Conservation (phyloP, 306 rosid species). For the Trifolium dubium region DNA sequence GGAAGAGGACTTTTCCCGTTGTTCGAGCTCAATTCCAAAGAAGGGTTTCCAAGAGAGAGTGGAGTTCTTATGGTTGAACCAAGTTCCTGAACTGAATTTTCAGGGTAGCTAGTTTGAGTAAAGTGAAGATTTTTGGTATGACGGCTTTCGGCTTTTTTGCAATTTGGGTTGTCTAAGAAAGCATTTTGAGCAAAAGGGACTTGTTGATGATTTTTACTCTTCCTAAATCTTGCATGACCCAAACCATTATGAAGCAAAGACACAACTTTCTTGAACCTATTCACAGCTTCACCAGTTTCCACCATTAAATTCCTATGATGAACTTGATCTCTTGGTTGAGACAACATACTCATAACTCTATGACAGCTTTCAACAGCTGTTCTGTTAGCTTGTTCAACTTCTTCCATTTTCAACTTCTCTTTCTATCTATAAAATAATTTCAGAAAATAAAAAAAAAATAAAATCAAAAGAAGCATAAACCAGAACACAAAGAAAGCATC, state of each 20-base stretch:
- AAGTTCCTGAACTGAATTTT: constrained; percentile 63
- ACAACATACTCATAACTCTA: constrained; percentile 67
- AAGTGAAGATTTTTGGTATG: constrained; percentile 53
- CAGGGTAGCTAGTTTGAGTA: constrained; percentile 54
- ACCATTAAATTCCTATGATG: constrained; percentile 61
- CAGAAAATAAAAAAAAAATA: not conserved
- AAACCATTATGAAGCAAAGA: constrained; percentile 72
- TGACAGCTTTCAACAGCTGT: constrained; percentile 84
- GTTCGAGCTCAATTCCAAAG: constrained; percentile 70
- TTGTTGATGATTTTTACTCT: constrained; percentile 55
- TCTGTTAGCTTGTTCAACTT: constrained; percentile 83
- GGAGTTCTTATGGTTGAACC: constrained; percentile 53
- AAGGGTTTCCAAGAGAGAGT: constrained; percentile 61
- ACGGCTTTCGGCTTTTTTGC: constrained; percentile 39
- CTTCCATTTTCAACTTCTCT: constrained; percentile 60
- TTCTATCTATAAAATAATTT: constrained; percentile 24
- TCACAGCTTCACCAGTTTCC: constrained; percentile 88
- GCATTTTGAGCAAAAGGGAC: constrained; percentile 62
- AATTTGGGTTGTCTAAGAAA: constrained; percentile 74
- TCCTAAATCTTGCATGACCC: constrained; percentile 91
- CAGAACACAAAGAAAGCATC: constrained; percentile 35
- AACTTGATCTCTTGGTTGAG: constrained; percentile 73
- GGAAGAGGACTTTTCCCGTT: constrained; percentile 76
- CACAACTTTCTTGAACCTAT: constrained; percentile 85
- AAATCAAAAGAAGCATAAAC: constrained; percentile 36